Base-by-base conservation (phyloP, 176 grass and related monocot genomes). In the Oryza brachyantha region DNA sequence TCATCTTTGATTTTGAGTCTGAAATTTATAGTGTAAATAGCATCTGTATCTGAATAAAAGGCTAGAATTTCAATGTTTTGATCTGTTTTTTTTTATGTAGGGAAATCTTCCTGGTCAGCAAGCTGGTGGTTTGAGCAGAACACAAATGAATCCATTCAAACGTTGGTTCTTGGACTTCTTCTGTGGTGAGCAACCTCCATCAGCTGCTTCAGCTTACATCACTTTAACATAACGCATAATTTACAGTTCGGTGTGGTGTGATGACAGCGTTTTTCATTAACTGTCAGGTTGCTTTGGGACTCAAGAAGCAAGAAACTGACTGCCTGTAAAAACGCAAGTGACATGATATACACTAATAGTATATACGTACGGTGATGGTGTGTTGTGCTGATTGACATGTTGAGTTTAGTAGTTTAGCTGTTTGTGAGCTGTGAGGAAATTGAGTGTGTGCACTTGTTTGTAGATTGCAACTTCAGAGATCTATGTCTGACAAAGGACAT, bases 271-370 rank as follows among this genome's bases (percentile, higher is more conserved):
- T 72, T 73, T 4, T 81, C 26, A 35, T 50, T n/a, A n/a, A n/a
- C n/a, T 64, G 25, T 61, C 84, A 87, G 89, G 89, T 29, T 91
- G 77, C 70, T 84, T 87, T 40, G 85, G 79, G 27, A 32, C 57
- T 34, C n/a, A 55, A 61, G 72, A 87, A 22, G 29, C 52, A 13
- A 50, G 38, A 77, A 79, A 68, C 50, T 87, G 52, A 80, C 11
- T 32, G 31, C n/a, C n/a, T 12, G 24, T 0, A 65, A 14, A 64
- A 29, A 79, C 28, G 60, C 26, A 54, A n/a, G 29, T 25, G 10
- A n/a, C 69, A 32, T 46, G 13, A 45, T 17, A 7, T 2, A 0
- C 31, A 32, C 31, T 32, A 32, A 1, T 32, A 32, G 31, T 32
- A 32, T 32, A 32, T 32, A 32, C 4, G 31, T 32, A 32, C 4